These are phyloP conservation scores for Tritrichomonas musculus DNA, from an alignment of 208 protist genomes.

Conservation along the genomic window DNA sequence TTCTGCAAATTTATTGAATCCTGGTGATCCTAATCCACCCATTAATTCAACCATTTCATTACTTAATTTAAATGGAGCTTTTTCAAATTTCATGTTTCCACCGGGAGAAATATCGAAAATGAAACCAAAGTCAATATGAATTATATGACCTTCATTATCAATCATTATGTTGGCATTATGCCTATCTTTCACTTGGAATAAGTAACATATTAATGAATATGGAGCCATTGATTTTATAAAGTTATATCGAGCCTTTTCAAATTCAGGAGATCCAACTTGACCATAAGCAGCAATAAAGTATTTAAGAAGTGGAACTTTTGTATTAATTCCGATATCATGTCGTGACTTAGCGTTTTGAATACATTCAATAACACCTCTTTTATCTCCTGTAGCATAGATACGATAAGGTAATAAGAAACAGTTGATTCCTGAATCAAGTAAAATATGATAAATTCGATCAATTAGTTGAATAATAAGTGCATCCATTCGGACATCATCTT, in stretches of 20 bases:
- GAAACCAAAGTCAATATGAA: constrained; percentile 73
- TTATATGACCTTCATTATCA: constrained; percentile 58
- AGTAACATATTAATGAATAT: constrained; percentile 59
- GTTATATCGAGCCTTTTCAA: constrained; percentile 70
- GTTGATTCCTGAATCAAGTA: constrained; percentile 63
- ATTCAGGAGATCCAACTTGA: constrained; percentile 62
- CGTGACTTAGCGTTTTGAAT: constrained; percentile 69
- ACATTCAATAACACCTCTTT: constrained; percentile 75
- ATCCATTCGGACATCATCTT: constrained; percentile 82
- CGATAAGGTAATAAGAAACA: constrained; percentile 76
- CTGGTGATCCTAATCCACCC: not conserved
- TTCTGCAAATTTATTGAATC: constrained; percentile 39
- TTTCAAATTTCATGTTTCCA: constrained; percentile 66
- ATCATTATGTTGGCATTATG: constrained; percentile 77
- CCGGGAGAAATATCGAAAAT: constrained; percentile 67
- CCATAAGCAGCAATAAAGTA: constrained; percentile 78
- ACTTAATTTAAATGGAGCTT: constrained; percentile 61
- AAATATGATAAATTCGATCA: constrained; percentile 66
- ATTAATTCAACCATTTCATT: constrained; percentile 52
- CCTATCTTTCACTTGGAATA: constrained; percentile 68
- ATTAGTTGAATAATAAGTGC: constrained; percentile 78
- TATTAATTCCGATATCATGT: constrained; percentile 71
- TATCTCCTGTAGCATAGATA: constrained; percentile 68
- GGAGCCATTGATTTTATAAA: constrained; percentile 63
- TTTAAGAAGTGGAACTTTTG: constrained; percentile 68